Percentiles rank a stretch among this genome's conserved stretches.
These are phyloP conservation scores for Rhodotorula taiwanensis DNA, from an alignment of 768 basidiomycete genomes.

Conservation along the genomic window DNA sequence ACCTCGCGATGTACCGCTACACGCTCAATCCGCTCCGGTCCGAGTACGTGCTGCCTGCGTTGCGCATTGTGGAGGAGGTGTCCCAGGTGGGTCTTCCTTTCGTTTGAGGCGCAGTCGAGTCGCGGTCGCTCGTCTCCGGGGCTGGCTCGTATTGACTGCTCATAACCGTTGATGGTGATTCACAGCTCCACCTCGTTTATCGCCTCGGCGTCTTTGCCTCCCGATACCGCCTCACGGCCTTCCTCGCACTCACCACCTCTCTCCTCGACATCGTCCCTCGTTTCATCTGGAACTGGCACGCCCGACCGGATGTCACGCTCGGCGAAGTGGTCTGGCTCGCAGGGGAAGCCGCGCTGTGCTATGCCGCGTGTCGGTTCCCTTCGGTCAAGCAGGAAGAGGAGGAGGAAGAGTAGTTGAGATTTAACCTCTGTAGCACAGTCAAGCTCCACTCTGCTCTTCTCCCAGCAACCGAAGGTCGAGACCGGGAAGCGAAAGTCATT, in stretches of 20 bases:
- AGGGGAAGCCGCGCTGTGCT: background rate
- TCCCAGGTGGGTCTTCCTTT: background rate
- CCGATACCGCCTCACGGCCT: background rate
- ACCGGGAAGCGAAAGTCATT: too few relatives aligned
- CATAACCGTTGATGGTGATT: too few relatives aligned
- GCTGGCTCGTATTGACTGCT: too few relatives aligned
- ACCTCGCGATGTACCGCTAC: background rate
- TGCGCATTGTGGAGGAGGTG: background rate
- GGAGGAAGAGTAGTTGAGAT: slow-evolving; percentile 8
- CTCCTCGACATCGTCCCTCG: background rate
- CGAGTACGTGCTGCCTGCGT: background rate
- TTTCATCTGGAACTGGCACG: background rate
- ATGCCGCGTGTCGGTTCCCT: background rate
- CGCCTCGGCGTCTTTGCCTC: background rate
- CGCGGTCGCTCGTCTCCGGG: background rate
- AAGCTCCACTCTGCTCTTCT: too few relatives aligned
- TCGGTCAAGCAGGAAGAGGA: background rate
- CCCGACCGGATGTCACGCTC: background rate
- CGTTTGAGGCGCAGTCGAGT: background rate
- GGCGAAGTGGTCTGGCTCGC: background rate
- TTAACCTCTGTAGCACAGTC: too few relatives aligned
- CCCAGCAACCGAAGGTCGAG: too few relatives aligned
- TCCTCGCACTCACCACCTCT: background rate
- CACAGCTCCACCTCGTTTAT: background rate
- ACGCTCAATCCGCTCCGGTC: background rate